phyloP scores from a whole-genome alignment of 2,329 filamentous ascomycete genomes.

The Penicillium olsonii region DNA sequence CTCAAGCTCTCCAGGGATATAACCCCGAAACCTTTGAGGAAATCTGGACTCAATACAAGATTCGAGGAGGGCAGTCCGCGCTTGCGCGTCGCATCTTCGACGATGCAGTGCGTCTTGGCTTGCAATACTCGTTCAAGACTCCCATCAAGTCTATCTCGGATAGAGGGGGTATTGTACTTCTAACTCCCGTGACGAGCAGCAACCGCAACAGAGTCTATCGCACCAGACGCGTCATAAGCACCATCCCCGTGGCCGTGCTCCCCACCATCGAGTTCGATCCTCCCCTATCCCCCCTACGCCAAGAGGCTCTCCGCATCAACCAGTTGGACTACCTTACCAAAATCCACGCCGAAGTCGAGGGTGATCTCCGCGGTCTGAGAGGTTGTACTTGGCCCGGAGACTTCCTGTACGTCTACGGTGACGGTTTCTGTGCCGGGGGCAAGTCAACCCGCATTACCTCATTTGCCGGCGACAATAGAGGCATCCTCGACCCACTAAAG shows the following conservation, averaged over 20 bases:
- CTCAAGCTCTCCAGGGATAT: slow-evolving; percentile 21
- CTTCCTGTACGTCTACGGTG: slow-evolving; percentile 18
- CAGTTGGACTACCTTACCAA: slow-evolving; percentile 22
- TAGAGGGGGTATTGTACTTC: background rate
- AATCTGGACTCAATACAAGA: slow-evolving; percentile 30
- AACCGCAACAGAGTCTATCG: slow-evolving; percentile 1
- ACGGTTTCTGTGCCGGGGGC: slow-evolving; percentile 11
- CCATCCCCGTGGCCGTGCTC: slow-evolving; percentile 27
- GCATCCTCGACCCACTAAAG: slow-evolving; percentile 9
- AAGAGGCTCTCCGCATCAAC: slow-evolving; percentile 16
- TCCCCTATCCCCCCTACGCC: slow-evolving; percentile 15
- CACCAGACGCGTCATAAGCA: slow-evolving; percentile 27
- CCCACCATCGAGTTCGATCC: slow-evolving; percentile 19
- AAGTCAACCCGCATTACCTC: slow-evolving; percentile 13
- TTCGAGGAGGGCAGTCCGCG: slow-evolving; percentile 31
- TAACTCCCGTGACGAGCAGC: slow-evolving; percentile 3
- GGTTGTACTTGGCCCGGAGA: slow-evolving; percentile 15
- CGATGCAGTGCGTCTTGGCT: slow-evolving; percentile 22
- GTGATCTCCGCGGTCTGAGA: slow-evolving; percentile 15
- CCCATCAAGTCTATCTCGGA: slow-evolving; percentile 23
- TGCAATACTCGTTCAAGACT: slow-evolving; percentile 31
- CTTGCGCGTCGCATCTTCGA: slow-evolving; percentile 30
- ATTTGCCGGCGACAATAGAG: slow-evolving; percentile 12
- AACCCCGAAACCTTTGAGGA: slow-evolving; percentile 25
- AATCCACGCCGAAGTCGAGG: slow-evolving; percentile 23